Evolutionary conservation across 2,329 filamentous ascomycete genomes (phyloP).

Genomic region (Hypoxylon sp.): DNA sequence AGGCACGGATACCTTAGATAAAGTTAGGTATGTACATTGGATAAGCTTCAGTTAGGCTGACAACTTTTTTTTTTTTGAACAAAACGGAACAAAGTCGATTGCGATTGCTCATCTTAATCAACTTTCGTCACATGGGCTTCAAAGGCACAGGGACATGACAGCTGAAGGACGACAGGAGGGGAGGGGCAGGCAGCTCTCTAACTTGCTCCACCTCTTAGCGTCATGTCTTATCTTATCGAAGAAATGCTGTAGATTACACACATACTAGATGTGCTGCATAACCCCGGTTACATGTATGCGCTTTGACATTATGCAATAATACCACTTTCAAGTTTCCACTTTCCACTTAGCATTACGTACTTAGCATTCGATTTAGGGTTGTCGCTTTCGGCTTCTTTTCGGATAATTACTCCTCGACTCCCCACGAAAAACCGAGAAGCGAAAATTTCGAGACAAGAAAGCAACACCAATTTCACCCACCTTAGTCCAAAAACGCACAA

Average conservation of each 20-base stretch:
- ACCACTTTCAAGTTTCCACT: no score
- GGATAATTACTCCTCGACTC: slow-evolving; percentile 37
- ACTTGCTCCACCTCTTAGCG: no score
- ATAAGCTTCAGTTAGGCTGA: no score
- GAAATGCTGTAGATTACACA: no score
- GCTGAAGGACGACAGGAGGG: no score
- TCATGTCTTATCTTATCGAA: slow-evolving; percentile 20
- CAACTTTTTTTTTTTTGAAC: no score
- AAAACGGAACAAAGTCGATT: no score
- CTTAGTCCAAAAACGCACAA: slow-evolving; percentile 30
- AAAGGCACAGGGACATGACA: slow-evolving; percentile 17
- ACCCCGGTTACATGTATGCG: no score
- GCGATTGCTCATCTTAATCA: no score
- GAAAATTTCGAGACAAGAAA: slow-evolving; percentile 38
- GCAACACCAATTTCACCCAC: slow-evolving; percentile 22
- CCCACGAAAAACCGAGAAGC: slow-evolving; percentile 44
- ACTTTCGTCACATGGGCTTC: slow-evolving; percentile 25
- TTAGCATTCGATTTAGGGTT: slow-evolving; percentile 33
- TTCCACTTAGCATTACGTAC: not conserved
- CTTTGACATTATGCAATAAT: no score
- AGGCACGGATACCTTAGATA: not conserved
- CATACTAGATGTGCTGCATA: no score
- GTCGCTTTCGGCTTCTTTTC: slow-evolving; percentile 41
- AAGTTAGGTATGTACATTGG: not conserved
- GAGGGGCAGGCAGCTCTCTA: slow-evolving; percentile 8